Percentiles rank a stretch among this genome's conserved stretches.
These are phyloP conservation scores for Psidium friedrichsthalianum DNA, from an alignment of 345 rosid genomes.

Conservation along the genomic window DNA sequence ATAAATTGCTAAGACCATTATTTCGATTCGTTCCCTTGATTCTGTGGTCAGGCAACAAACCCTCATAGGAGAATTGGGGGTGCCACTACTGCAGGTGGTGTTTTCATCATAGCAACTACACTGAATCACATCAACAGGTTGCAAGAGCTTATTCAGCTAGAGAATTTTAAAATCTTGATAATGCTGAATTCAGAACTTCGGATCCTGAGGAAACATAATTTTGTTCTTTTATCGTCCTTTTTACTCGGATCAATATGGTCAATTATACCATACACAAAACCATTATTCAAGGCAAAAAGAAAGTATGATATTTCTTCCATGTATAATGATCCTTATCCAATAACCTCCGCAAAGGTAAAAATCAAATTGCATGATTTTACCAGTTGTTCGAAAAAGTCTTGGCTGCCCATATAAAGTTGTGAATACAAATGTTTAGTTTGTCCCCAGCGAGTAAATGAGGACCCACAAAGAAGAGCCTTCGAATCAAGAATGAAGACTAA, in stretches of 20 bases:
- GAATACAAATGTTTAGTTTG: slow-evolving; percentile 72
- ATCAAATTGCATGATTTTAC: slow-evolving; percentile 13
- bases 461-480: background rate
- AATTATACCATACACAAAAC: too few relatives aligned
- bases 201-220: background rate
- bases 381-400: slow-evolving; percentile 78
- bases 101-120: too few relatives aligned
- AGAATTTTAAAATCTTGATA: background rate
- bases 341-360: background rate
- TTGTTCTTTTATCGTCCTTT: too few relatives aligned
- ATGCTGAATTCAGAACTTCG: background rate
- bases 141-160: background rate
- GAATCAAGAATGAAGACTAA: background rate
- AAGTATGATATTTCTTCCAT: too few relatives aligned
- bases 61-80: too few relatives aligned
- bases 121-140: background rate
- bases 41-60: rapidly evolving
- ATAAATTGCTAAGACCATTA: background rate
- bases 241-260: too few relatives aligned
- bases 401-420: slow-evolving; percentile 72
- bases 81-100: background rate
- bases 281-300: too few relatives aligned
- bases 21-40: rapidly evolving
- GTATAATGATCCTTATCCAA: too few relatives aligned
- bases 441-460: slow-evolving; percentile 33